Evolutionary conservation across 23 red algal genomes (phyloP).

Genomic region (Cyanidioschyzon merolae): DNA sequence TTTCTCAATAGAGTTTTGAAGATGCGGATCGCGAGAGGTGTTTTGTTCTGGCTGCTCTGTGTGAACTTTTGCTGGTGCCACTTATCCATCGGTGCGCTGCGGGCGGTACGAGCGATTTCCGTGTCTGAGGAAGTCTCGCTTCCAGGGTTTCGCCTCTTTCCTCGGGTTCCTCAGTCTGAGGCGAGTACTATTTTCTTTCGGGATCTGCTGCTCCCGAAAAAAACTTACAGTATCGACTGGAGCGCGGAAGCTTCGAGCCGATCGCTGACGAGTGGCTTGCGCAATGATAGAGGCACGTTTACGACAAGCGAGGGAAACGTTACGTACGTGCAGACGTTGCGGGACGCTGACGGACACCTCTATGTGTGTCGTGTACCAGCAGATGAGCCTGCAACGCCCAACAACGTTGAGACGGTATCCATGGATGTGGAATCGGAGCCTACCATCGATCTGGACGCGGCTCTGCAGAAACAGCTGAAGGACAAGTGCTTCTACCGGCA

Average conservation of each 20-base stretch:
- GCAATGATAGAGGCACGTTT: background rate
- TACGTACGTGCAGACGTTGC: background rate
- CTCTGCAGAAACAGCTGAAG: background rate
- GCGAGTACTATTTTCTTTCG: background rate
- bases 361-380: background rate
- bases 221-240: background rate
- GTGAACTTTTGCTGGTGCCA: too few species aligned
- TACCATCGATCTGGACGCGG: background rate
- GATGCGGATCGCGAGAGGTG: too few species aligned
- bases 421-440: background rate
- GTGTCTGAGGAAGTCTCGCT: background rate
- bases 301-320: background rate
- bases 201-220: background rate
- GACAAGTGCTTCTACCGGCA: slow-evolving; percentile 9
- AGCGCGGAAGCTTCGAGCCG: background rate
- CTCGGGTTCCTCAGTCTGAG: background rate
- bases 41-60: too few species aligned
- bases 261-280: background rate
- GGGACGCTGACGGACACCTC: background rate
- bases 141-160: background rate
- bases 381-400: background rate
- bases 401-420: background rate
- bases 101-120: too few species aligned
- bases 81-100: too few species aligned
- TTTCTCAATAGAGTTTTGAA: too few species aligned